phyloP scores from a whole-genome alignment of 306 rosid species.

The Cicer chorassanicum region DNA sequence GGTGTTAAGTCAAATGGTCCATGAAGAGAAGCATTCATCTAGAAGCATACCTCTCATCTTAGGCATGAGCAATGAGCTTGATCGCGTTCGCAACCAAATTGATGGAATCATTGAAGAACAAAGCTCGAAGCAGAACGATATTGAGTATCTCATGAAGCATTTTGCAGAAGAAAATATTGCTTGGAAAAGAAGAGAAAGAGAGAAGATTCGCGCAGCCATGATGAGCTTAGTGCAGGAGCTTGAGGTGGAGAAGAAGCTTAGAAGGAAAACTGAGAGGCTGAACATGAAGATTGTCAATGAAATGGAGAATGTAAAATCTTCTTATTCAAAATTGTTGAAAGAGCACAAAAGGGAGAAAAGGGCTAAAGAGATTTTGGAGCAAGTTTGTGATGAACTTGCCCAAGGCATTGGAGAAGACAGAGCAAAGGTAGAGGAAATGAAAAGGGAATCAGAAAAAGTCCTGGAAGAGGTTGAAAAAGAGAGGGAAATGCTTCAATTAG shows the following conservation, averaged over 20 bases:
- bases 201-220: conserved; percentile 60
- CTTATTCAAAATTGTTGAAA: conserved; percentile 55
- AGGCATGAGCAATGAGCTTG: conserved; percentile 74
- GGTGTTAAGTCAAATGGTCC: conserved; percentile 65
- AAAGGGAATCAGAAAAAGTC: conserved; percentile 69
- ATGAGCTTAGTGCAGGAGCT: conserved; percentile 60
- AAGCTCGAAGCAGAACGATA: conserved; percentile 51
- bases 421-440: conserved; percentile 78
- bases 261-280: conserved; percentile 76
- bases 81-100: conserved; percentile 60
- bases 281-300: conserved; percentile 79
- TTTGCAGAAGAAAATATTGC: conserved; percentile 76
- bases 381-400: conserved; percentile 81
- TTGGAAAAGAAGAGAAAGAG: conserved; percentile 72
- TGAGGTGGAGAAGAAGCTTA: conserved; percentile 76
- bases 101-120: conserved; percentile 63
- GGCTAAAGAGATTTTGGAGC: conserved; percentile 85
- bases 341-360: conserved; percentile 81
- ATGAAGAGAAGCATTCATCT: conserved; percentile 60
- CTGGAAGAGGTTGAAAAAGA: conserved; percentile 85
- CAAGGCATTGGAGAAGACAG: conserved; percentile 80
- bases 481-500: conserved; percentile 94
- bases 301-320: conserved; percentile 61
- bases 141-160: conserved; percentile 58
- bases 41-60: conserved; percentile 58